Evolutionary conservation across 352 stramenopile species (phyloP), one percentile per base, ranked within the genome.

Genomic region (Blastocystis sp.): DNA sequence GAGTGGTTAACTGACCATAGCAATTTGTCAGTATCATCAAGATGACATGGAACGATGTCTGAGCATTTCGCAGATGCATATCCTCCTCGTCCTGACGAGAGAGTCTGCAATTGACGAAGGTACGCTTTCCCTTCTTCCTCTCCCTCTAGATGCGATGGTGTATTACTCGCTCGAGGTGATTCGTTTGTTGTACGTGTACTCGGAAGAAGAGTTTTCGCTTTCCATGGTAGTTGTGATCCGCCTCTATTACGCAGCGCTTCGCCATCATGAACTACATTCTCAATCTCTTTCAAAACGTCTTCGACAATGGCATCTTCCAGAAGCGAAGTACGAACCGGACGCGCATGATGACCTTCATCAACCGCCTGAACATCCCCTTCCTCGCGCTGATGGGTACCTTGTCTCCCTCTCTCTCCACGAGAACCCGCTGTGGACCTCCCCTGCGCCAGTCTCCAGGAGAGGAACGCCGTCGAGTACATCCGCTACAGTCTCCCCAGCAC

Each of bases 261-360:
- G 44, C 48, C 0, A 64, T 81, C 21, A 51, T 40, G n/a, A 21
- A 32, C 1, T 81, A 49, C 42, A 24, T 81, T 1, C 53, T 81
- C 18, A 32, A 16, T 21, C 8, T 81, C 63, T 29, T 81, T 21
- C 56, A 59, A 18, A 63, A n/a, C 40, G 69, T 48, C 6, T 64
- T 81, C 32, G 40, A 38, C 21, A 51, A 81, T 46, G 48, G 48
- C 21, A 42, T 81, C 8, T 81, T 81, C 51, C 69, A 63, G 69
- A 81, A 81, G 48, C 69, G 69, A 14, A 63, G 42, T 46, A 81
- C 69, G 4, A 81, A 64, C 40, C 16, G 69, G 16, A 65, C 44
- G 9, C 69, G 69, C 3, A 61, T 64, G 1, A 48, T 81, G n/a
- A 46, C 27, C 49, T 63, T 81, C 21, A 27, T 81, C n/a, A 81